Evolutionary conservation across 2,329 filamentous ascomycete species (phyloP).

Genomic region (Epichloe gansuensis): DNA sequence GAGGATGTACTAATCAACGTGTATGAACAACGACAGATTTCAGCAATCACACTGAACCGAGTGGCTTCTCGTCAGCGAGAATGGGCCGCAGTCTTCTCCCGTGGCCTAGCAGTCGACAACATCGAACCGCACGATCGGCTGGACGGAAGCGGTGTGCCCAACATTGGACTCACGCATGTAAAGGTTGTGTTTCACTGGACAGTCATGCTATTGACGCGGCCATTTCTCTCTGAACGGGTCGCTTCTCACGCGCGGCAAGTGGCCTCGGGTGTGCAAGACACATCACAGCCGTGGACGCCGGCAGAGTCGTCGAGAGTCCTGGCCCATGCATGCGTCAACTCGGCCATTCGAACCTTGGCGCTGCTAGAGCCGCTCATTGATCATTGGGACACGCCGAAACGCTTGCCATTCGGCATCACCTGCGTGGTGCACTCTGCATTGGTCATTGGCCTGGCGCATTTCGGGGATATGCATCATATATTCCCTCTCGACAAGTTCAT

Average conservation of each 20-base stretch:
- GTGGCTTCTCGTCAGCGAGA: conserved; percentile 17
- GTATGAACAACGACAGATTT: conserved; percentile 16
- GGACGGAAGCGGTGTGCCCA: neutral
- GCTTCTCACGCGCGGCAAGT: conserved; percentile 8
- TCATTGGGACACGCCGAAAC: conserved; percentile 20
- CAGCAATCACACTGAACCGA: conserved; percentile 10
- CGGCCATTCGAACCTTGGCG: conserved; percentile 21
- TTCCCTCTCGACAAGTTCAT: conserved; percentile 15
- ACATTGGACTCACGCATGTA: conserved; percentile 11
- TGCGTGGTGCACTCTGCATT: conserved; percentile 29
- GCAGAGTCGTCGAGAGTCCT: conserved; percentile 8
- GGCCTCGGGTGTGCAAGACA: neutral
- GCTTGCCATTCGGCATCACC: conserved; percentile 29
- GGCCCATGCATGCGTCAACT: conserved; percentile 18
- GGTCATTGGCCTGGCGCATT: conserved; percentile 28
- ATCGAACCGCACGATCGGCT: neutral
- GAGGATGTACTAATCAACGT: conserved; percentile 19
- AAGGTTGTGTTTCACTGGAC: conserved; percentile 23
- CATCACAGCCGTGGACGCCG: neutral
- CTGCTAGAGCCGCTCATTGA: conserved; percentile 22
- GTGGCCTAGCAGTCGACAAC: conserved; percentile 13
- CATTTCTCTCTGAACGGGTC: conserved; percentile 19
- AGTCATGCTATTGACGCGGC: conserved; percentile 21
- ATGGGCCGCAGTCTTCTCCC: conserved; percentile 14
- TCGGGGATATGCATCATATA: conserved; percentile 26